Base-by-base conservation (phyloP, 1,139 yeast species). In the Blastobotrys indianensis region DNA sequence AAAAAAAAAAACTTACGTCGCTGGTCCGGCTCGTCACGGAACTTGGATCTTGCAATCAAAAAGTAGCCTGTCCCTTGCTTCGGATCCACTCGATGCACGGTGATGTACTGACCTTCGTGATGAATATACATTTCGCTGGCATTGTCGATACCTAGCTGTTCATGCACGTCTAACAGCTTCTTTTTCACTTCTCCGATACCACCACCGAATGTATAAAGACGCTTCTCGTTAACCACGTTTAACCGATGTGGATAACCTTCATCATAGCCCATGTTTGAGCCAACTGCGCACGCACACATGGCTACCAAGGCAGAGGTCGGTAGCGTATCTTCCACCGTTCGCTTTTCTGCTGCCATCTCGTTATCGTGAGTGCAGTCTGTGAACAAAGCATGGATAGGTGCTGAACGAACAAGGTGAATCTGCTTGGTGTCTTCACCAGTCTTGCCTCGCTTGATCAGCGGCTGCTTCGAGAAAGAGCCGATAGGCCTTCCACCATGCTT, bases 301-400 rank as follows among this genome's bases (percentile, higher is more conserved):
- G 97, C 82, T 3, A 92, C 97, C 46, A 92, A 71, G 0, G 97
- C 98, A 2, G 97, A 97, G 55, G 84, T 92, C 11, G 97, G 95
- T 42, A 92, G 72, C 0, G 97, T 88, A 60, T 92, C 98, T 62
- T 90, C 96, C 1, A 87, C 83, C 0, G 96, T 88, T 62, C 97
- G 77, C 67, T 85, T 87, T 58, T 90, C 94, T 37, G 75, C 75
- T 2, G 97, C 95, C 33, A 80, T 82, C 65, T 87, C 94, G 60
- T 92, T 92, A 65, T 92, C 98, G 64, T 92, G 98, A 2, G 97
- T 90, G 60, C 97, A 90, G 63, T 92, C 98, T 97, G 92, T 90
- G 59, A 92, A 85, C 57, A 92, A 72, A 0, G 97, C 96, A 66
- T 88, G 97, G 2, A 95, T 95, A 11, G 82, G 80, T 37, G 82